A percentile compares a stretch with the other conserved stretches of the same genome.
phyloP scores from a whole-genome alignment of 2,329 filamentous ascomycete species.

The Magnaporthales sp. region DNA sequence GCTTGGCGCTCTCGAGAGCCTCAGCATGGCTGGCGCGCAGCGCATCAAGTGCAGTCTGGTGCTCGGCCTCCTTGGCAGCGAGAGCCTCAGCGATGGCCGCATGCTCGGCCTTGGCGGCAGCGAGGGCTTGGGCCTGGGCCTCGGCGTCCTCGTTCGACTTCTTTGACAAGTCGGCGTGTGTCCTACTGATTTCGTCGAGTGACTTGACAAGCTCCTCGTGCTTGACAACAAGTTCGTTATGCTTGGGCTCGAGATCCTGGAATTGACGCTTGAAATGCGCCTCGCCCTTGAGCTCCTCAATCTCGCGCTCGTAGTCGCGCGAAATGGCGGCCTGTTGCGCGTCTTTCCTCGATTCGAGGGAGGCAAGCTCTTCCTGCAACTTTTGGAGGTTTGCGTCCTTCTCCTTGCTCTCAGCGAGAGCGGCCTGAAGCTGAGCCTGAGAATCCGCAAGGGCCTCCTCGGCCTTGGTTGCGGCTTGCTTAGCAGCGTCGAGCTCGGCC shows the following conservation, averaged over 20 bases:
- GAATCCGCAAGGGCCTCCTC: slow-evolving; percentile 38
- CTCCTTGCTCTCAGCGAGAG: slow-evolving; percentile 34
- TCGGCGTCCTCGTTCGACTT: slow-evolving; percentile 20
- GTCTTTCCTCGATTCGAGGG: slow-evolving; percentile 38
- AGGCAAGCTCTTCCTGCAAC: slow-evolving; percentile 39
- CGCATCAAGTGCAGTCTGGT: slow-evolving; percentile 45
- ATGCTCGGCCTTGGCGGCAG: slow-evolving; percentile 33
- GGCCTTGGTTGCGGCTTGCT: slow-evolving; percentile 30
- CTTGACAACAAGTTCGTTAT: slow-evolving; percentile 33
- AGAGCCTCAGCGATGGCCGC: slow-evolving; percentile 35
- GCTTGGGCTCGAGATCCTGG: slow-evolving; percentile 48
- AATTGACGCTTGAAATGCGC: slow-evolving; percentile 57
- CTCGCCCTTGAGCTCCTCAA: slow-evolving; percentile 53
- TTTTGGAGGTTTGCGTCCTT: slow-evolving; percentile 42
- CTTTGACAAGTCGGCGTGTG: slow-evolving; percentile 14
- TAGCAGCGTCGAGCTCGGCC: slow-evolving; percentile 35
- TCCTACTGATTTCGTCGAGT: slow-evolving; percentile 9
- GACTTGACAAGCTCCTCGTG: slow-evolving; percentile 6
- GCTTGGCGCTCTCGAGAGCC: slow-evolving; percentile 49
- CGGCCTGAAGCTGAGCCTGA: slow-evolving; percentile 37
- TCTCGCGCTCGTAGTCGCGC: slow-evolving; percentile 55
- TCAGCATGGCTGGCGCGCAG: slow-evolving; percentile 49
- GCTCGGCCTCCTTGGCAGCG: slow-evolving; percentile 40
- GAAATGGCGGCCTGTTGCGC: slow-evolving; percentile 50
- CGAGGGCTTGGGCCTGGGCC: slow-evolving; percentile 31